These are phyloP conservation scores for Xylogone sp. DNA, from an alignment of 2,329 filamentous ascomycete genomes.

Conservation along the genomic window DNA sequence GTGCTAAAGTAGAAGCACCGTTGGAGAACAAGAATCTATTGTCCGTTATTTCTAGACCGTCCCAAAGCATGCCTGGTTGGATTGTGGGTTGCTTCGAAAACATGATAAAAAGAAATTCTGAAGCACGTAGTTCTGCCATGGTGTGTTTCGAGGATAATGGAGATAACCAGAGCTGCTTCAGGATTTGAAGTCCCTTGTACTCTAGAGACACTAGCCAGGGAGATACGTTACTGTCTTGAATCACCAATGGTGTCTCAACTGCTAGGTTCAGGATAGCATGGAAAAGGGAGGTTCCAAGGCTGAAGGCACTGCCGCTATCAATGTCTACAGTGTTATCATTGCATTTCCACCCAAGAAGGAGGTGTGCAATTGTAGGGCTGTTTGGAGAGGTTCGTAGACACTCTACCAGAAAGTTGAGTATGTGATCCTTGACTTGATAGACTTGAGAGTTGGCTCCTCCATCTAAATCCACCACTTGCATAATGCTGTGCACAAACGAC, in stretches of 20 bases:
- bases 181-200: slow-evolving; percentile 65
- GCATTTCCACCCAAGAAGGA: slow-evolving; percentile 84
- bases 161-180: slow-evolving; percentile 81
- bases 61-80: slow-evolving; percentile 67
- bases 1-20: slow-evolving; percentile 29
- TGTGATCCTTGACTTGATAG: slow-evolving; percentile 77
- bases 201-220: slow-evolving; percentile 69
- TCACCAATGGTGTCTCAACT: slow-evolving; percentile 60
- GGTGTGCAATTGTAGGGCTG: slow-evolving; percentile 83
- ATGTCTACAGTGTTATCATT: slow-evolving; percentile 66
- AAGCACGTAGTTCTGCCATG: slow-evolving; percentile 73
- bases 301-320: slow-evolving; percentile 66
- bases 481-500: slow-evolving; percentile 66
- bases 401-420: slow-evolving; percentile 80
- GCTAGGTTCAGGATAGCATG: slow-evolving; percentile 75
- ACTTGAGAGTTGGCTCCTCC: slow-evolving; percentile 64
- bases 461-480: slow-evolving; percentile 67
- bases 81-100: slow-evolving; percentile 71
- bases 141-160: slow-evolving; percentile 72
- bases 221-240: slow-evolving; percentile 52
- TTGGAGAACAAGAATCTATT: slow-evolving; percentile 63
- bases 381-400: slow-evolving; percentile 73
- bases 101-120: slow-evolving; percentile 76
- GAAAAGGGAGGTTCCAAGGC: slow-evolving; percentile 71
- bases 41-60: slow-evolving; percentile 57